Conservation (phyloP, 129 eudicot species). For the Solidago caesia region DNA sequence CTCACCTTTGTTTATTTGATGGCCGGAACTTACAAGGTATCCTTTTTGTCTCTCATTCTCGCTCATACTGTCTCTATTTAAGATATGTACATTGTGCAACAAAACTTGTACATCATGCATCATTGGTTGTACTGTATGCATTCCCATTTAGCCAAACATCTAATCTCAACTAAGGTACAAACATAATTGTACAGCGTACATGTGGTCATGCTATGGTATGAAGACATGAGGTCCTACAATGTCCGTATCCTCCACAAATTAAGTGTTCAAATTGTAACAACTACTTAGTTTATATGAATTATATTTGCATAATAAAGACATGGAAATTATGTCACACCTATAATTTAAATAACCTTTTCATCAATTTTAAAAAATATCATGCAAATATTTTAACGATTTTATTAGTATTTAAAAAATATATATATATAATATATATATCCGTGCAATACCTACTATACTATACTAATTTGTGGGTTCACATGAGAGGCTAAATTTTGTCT, state of each 20-base stretch:
- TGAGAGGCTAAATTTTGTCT: constrained; percentile 13
- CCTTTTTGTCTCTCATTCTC: constrained; percentile 21
- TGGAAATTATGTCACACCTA: constrained; percentile 20
- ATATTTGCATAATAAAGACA: constrained; percentile 23
- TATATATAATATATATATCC: not conserved
- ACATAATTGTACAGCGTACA: not conserved
- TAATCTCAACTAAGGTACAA: not conserved
- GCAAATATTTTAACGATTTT: not conserved
- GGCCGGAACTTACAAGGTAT: constrained; percentile 23
- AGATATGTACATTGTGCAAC: not conserved
- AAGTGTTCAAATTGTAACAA: constrained; percentile 12
- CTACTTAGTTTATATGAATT: constrained; percentile 25
- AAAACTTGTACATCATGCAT: not conserved
- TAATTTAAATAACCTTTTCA: not conserved
- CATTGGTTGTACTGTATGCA: not conserved
- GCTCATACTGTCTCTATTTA: not conserved
- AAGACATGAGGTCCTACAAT: constrained; percentile 1
- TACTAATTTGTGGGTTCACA: constrained; percentile 19
- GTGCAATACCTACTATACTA: constrained; percentile 4
- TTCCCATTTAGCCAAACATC: not conserved
- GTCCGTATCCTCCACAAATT: constrained; percentile 18
- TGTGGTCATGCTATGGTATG: not conserved
- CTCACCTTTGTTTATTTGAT: constrained; percentile 6
- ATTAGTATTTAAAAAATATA: not conserved
- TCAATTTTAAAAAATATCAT: not conserved